A percentile compares a stretch with the other conserved stretches of the same genome.
phyloP scores from a whole-genome alignment of 176 grass and related monocot species.

The Eleusine indica region DNA sequence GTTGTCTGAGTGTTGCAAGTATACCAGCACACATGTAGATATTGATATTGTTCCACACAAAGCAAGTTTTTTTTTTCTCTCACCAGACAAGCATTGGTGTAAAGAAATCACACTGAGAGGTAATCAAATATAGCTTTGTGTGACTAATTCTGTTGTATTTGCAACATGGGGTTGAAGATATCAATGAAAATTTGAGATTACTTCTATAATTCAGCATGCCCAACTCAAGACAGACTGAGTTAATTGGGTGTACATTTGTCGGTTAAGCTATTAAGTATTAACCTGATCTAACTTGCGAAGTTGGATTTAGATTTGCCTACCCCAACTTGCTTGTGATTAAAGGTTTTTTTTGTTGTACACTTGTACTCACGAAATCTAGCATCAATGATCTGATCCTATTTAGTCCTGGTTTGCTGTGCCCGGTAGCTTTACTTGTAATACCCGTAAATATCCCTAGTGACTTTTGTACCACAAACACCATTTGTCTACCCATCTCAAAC shows the following conservation, averaged over 20 bases:
- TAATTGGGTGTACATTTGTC: neutral
- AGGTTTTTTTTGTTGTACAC: too few species aligned
- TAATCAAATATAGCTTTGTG: neutral
- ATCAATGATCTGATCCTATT: neutral
- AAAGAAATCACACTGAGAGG: neutral
- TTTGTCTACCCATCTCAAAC: neutral
- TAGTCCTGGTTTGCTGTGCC: neutral
- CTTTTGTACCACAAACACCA: neutral
- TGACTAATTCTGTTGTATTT: neutral
- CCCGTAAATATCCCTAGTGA: neutral
- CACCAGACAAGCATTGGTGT: neutral
- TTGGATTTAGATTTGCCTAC: too few species aligned
- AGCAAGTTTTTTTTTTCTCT: neutral
- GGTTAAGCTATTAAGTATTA: neutral
- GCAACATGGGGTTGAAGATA: neutral
- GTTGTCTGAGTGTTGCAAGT: neutral
- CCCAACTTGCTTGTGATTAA: too few species aligned
- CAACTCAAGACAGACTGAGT: neutral
- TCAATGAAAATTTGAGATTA: neutral
- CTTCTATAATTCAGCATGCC: neutral
- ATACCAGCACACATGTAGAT: neutral
- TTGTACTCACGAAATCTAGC: neutral
- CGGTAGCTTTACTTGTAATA: neutral
- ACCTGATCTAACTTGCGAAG: neutral
- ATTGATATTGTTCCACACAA: neutral